phyloP scores from a whole-genome alignment of 2,329 filamentous ascomycete genomes.

The Penicillium sp. region DNA sequence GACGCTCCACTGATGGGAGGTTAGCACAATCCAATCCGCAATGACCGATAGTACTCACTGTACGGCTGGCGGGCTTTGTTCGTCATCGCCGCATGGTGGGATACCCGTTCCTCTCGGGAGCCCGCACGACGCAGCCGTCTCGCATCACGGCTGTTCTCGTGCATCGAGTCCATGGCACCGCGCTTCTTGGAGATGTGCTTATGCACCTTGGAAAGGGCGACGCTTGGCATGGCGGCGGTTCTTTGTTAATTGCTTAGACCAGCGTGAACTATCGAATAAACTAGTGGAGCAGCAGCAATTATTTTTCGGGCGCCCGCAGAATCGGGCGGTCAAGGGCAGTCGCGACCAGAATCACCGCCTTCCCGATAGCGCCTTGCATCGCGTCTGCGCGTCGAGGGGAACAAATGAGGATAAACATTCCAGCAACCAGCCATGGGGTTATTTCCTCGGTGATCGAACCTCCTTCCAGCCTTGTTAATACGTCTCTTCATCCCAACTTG shows the following conservation, averaged over 20 bases:
- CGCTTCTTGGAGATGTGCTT: conserved; percentile 92
- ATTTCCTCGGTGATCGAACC: conserved; percentile 18
- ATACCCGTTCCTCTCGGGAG: conserved; percentile 79
- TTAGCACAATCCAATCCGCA: neutral
- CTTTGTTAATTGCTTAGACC: neutral
- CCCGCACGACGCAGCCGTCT: conserved; percentile 76
- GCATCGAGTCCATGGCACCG: conserved; percentile 71
- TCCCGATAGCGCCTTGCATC: conserved; percentile 24
- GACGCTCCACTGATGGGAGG: conserved; percentile 59
- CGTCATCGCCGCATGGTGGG: conserved; percentile 68
- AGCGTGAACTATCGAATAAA: neutral
- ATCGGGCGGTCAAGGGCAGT: conserved; percentile 33
- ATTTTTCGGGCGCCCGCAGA: conserved; percentile 34
- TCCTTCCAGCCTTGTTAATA: conserved; percentile 8
- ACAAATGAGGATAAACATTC: conserved; percentile 35
- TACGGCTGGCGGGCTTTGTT: conserved; percentile 74
- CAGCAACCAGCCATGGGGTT: conserved; percentile 27
- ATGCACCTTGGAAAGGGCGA: conserved; percentile 73
- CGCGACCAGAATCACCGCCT: conserved; percentile 15
- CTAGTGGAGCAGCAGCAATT: conserved; percentile 16
- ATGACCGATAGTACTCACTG: conserved; percentile 53
- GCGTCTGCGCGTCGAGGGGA: conserved; percentile 37
- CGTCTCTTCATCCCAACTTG: conserved; percentile 6
- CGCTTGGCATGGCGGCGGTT: conserved; percentile 64
- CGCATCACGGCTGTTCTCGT: conserved; percentile 87